Base-by-base conservation (phyloP, 805 yeast genomes). In the Zygosaccharomyces kombuchaensis region DNA sequence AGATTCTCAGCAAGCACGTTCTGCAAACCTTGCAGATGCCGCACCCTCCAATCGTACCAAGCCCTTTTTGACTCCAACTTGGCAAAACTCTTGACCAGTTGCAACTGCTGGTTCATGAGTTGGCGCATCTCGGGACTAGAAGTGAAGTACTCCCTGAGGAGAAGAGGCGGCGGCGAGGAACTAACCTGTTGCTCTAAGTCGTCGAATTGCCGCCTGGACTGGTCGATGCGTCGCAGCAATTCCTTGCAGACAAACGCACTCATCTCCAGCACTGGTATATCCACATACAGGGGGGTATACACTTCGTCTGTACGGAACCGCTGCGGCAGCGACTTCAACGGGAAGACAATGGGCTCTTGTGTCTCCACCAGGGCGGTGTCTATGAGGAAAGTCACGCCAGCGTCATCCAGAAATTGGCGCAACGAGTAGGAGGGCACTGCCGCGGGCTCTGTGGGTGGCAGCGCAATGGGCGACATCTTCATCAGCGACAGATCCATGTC, bases 1-100 rank as follows among this genome's bases (percentile, higher is more conserved):
- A 60, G 30, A 41, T 65, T 63, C 34, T 63, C 70, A 12, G 47
- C 34, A 16, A 66, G 38, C 7, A 62, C 67, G 17, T 39, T 59
- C 26, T 73, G 55, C 12, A 81, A 65, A 34, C 77, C 80, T 19
- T 68, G 65, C 5, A 76, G 56, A 38, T 80, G 70, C 49, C 77
- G 77, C 9, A 68, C 58, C 48, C 86, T 65, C 88, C 87, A 82
- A 40, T 73, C 75, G 52, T 76, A 77, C 86, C 87, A 82, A 0
- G 75, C 74, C 31, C 71, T 72, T 47, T 68, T 71, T 0, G 86
- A 78, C 54, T 76, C 77, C 25, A 72, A 67, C 25, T 79, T 68
- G 0, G 85, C 70, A 47, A 64, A 75, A 25, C 71, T 74, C 55
- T 78, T 78, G 35, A 81, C 64, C 9, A 73, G 47, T 47, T 71